Evolutionary conservation across 2,329 filamentous ascomycete species (phyloP), one percentile per base, ranked within the genome.

Genomic region (Aureobasidium lini): DNA sequence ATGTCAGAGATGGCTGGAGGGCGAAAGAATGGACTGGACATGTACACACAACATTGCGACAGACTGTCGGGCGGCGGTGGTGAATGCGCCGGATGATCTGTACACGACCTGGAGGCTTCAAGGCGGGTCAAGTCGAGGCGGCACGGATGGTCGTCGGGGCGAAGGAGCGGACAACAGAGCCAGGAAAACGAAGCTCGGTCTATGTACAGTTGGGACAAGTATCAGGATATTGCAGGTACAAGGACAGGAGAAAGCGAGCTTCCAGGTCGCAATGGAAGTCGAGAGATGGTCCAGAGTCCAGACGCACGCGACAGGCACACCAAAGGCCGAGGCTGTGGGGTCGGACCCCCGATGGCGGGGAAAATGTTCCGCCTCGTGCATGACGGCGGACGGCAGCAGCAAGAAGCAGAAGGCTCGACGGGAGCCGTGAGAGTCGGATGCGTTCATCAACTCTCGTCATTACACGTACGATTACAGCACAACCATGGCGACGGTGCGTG

Each of bases 401-500:
- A 23, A 23, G 23, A 23, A 23, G 23, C 23, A 23, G 23, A 23
- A 23, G 23, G 23, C 23, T 23, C 23, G 23, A 23, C 23, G 2
- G 23, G 36, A 23, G 23, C 23, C 2, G 23, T 3, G 23, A 23
- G 23, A 23, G 23, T 2, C 23, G 23, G 23, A 23, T 23, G 23
- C 23, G 3, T 23, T 23, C 23, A 23, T 23, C 23, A 23, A 23
- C 23, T 23, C 23, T 23, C 23, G 23, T 3, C 23, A 23, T 23
- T 23, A 3, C 23, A 23, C 23, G 23, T 23, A 23, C 23, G 23
- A 23, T 23, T 23, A 23, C 23, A 23, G 23, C 23, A 23, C 23
- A 43, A 36, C 9, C 32, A 64, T 63, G 60, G 60, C 63, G 31
- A 59, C 70, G 83, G 93, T 97, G 62, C 89, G 94, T 65, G 92